A percentile compares a stretch with the other conserved stretches of the same genome.
These are phyloP conservation scores for Orobanche coerulescens DNA, from an alignment of 257 asterid genomes.

Conservation along the genomic window DNA sequence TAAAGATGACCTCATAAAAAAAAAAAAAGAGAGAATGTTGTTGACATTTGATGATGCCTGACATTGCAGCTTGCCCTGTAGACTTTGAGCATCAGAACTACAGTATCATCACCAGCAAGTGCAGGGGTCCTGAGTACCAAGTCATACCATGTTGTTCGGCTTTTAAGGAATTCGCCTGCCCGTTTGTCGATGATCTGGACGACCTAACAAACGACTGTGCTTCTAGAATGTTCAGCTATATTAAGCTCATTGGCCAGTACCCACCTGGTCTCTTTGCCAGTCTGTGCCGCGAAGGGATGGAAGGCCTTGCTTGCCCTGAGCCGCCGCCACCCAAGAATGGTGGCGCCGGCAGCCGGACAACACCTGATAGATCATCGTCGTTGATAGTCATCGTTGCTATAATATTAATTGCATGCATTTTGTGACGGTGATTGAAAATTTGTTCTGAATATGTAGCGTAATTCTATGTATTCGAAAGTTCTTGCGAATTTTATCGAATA, in stretches of 20 bases:
- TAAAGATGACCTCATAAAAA: too few species aligned
- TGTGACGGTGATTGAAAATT: too few species aligned
- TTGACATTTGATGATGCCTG: too few species aligned
- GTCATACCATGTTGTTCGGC: constrained; percentile 30
- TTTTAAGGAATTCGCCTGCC: constrained; percentile 34
- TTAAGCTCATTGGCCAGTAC: constrained; percentile 26
- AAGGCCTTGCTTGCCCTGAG: constrained; percentile 36
- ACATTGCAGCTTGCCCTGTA: constrained; percentile 34
- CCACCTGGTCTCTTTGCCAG: constrained; percentile 34
- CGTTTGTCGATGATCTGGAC: constrained; percentile 22
- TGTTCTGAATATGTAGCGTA: too few species aligned
- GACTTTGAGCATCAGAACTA: constrained; percentile 36
- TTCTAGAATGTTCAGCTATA: constrained; percentile 25
- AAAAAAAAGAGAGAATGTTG: too few species aligned
- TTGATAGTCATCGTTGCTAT: too few species aligned
- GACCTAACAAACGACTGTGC: constrained; percentile 29
- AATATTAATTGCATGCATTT: too few species aligned
- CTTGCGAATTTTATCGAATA: too few species aligned
- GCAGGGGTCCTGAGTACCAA: constrained; percentile 36
- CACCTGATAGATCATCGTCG: too few species aligned
- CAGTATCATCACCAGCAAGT: constrained; percentile 34
- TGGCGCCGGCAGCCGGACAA: too few species aligned
- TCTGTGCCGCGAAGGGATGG: constrained; percentile 30
- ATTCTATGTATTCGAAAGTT: too few species aligned
- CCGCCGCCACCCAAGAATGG: constrained; percentile 22